These are phyloP conservation scores for Arachis monticola DNA, from an alignment of 331 rosid genomes.

Conservation along the genomic window DNA sequence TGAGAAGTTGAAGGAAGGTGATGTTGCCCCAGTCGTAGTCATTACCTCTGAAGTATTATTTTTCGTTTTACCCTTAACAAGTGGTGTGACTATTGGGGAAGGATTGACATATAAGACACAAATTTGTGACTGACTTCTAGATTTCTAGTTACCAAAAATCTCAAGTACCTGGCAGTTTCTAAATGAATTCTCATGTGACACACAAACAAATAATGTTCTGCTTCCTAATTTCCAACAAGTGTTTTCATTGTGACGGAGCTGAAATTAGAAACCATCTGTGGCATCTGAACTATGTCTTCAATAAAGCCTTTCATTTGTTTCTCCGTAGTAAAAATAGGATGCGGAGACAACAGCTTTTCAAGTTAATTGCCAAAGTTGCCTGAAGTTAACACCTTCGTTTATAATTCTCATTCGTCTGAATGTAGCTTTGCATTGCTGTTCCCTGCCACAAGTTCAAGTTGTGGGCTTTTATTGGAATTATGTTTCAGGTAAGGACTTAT, in stretches of 20 bases:
- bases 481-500: slow-evolving; percentile 62
- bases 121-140: slow-evolving; percentile 14
- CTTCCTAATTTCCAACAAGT: slow-evolving; percentile 6
- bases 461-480: too few relatives aligned
- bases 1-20: too few relatives aligned
- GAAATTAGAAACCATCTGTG: too few relatives aligned
- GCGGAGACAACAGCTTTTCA: neutral
- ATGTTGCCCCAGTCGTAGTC: too few relatives aligned
- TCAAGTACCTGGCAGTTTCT: neutral
- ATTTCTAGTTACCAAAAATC: neutral
- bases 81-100: neutral
- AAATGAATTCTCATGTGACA: slow-evolving; percentile 9
- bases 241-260: too few relatives aligned
- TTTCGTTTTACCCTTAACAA: neutral
- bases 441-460: too few relatives aligned
- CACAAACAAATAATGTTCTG: neutral
- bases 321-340: neutral
- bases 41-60: too few relatives aligned
- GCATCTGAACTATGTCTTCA: too few relatives aligned
- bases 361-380: slow-evolving; percentile 1
- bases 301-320: slow-evolving; percentile 7
- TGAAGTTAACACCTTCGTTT: slow-evolving; percentile 21
- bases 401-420: neutral
- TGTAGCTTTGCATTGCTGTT: too few relatives aligned
- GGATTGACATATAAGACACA: neutral